Evolutionary conservation across 2,329 filamentous ascomycete genomes (phyloP).

Genomic region (Cladophialophora immunda): DNA sequence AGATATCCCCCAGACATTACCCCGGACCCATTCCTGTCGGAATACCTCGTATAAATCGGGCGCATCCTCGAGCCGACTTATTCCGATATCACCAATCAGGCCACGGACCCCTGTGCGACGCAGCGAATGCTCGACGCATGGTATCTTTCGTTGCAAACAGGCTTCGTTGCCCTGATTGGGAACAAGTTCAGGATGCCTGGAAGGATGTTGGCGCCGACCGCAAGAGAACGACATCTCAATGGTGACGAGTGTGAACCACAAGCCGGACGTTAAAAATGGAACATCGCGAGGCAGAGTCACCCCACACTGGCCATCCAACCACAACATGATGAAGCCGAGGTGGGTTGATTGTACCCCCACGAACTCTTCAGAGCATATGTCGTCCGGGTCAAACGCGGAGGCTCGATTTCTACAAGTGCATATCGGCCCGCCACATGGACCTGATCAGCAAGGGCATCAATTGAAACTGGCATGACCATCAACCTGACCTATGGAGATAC

Average conservation of each 20-base stretch:
- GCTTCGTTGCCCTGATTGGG: neutral
- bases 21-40: neutral
- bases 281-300: neutral
- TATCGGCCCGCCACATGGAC: neutral
- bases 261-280: neutral
- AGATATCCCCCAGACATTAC: slow-evolving; percentile 5
- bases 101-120: neutral
- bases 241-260: neutral
- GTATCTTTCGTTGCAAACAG: slow-evolving; percentile 9
- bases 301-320: neutral
- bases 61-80: slow-evolving; percentile 10
- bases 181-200: neutral
- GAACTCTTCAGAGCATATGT: neutral
- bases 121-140: slow-evolving; percentile 1
- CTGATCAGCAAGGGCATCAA: neutral
- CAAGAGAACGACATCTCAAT: neutral
- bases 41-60: neutral
- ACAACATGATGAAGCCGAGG: neutral
- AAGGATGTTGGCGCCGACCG: neutral
- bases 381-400: neutral
- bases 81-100: slow-evolving; percentile 12
- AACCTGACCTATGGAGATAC: neutral
- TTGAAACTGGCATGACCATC: neutral
- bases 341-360: neutral
- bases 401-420: slow-evolving; percentile 1